Conservation (phyloP, 352 stramenopile genomes). For the Blastocystis sp. region DNA sequence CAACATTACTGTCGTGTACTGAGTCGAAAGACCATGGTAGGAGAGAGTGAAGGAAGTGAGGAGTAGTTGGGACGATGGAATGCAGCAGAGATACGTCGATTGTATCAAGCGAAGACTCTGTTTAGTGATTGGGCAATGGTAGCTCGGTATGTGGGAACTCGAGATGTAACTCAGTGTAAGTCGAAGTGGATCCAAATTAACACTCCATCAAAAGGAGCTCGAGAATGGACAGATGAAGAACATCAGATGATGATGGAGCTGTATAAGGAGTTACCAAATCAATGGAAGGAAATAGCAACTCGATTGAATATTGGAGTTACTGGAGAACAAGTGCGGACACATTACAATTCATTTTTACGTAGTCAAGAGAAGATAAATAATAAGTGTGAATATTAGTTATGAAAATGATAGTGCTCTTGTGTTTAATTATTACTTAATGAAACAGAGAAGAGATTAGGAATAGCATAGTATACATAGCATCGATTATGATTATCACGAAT, state of each 20-base stretch:
- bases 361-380: background rate
- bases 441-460: conserved; percentile 33
- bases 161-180: conserved; percentile 8
- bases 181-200: conserved; percentile 11
- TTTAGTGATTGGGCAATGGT: background rate
- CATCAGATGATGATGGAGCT: background rate
- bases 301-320: background rate
- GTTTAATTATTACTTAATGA: background rate
- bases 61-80: conserved; percentile 21
- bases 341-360: background rate
- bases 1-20: conserved; percentile 29
- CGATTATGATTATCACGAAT: background rate
- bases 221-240: conserved; percentile 6
- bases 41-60: background rate
- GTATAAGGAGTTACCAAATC: background rate
- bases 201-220: background rate
- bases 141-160: background rate
- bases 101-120: background rate
- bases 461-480: conserved; percentile 29
- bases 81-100: background rate
- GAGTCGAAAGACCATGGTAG: background rate
- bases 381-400: too few species aligned
- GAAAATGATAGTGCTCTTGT: background rate
- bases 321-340: background rate
- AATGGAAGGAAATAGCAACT: conserved; percentile 5